phyloP scores from a whole-genome alignment of 768 basidiomycete genomes.

The Leccinum longicurvipes region DNA sequence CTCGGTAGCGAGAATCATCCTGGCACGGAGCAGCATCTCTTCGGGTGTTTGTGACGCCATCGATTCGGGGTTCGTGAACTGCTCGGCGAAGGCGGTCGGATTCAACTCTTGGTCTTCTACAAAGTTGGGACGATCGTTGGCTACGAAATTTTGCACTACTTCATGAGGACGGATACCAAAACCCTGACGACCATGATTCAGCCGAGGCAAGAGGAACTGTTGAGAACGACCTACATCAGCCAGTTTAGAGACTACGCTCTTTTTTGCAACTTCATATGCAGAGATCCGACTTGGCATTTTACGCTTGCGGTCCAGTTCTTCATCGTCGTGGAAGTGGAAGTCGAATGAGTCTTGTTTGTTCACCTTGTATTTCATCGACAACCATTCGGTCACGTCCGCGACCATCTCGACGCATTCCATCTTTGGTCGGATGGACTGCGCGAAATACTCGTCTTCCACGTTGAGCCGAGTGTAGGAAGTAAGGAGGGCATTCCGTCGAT shows the following conservation, averaged over 20 bases:
- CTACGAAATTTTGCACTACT: conserved; percentile 80
- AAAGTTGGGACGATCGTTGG: conserved; percentile 57
- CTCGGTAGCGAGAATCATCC: conserved; percentile 85
- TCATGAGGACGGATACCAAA: conserved; percentile 82
- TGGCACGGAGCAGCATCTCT: conserved; percentile 68
- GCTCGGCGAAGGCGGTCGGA: conserved; percentile 81
- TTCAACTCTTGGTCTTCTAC: conserved; percentile 79
- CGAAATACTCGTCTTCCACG: conserved; percentile 72
- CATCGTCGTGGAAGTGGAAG: conserved; percentile 71
- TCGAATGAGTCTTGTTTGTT: conserved; percentile 60
- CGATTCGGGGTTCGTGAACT: conserved; percentile 73
- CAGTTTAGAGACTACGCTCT: conserved; percentile 69
- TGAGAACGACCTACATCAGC: conserved; percentile 59
- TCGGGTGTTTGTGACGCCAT: conserved; percentile 55
- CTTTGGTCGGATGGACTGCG: conserved; percentile 59
- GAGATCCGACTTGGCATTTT: conserved; percentile 85
- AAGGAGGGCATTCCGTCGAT: conserved; percentile 62
- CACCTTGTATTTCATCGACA: conserved; percentile 79
- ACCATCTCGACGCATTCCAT: conserved; percentile 85
- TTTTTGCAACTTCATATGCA: conserved; percentile 81
- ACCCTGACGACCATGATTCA: conserved; percentile 45
- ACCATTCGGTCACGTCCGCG: conserved; percentile 89
- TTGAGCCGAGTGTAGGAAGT: conserved; percentile 67
- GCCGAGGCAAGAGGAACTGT: not conserved
- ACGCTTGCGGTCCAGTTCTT: conserved; percentile 54